Base-by-base conservation (phyloP, 768 basidiomycete species). In the Mycena olivaceomarginata region DNA sequence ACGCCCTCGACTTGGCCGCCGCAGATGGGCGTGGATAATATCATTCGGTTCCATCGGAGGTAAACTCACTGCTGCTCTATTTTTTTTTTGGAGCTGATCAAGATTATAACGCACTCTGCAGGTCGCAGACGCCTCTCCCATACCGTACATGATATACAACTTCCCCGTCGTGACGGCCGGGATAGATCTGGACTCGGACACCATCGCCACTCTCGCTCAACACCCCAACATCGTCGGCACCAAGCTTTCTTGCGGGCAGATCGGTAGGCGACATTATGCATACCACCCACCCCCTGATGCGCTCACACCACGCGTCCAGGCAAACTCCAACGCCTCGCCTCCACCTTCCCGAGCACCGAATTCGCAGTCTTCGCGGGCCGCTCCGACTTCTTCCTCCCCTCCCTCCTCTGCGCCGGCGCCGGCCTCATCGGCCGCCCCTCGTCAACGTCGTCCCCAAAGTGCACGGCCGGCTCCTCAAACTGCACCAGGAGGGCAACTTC, bases 221-320 rank as follows among this genome's bases (percentile, higher is more conserved):
- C 96, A 96, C 82, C 94, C 94, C 8, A 97, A 97, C 85, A 95
- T 96, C 79, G 94, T 97, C 75, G 96, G 96, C 74, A 93, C 91
- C 67, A 97, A 95, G 85, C 89, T 97, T 31, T 97, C 96, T 43
- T 97, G 96, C 82, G 96, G 94, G 6, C 94, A 93, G 80, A 92
- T 97, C 73, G 95, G 96, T 76, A 51, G 56, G 46, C 41, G n/a
- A 16, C 53, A 20, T 15, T 10, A 60, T 31, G 31, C 31, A 31
- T 31, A 31, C 31, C 8, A 40, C 2, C 25, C 31, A 22, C 22
- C 10, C 56, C n/a, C 48, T 53, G 6, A 31, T 4, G 12, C 62
- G 11, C 43, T 45, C 43, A 45, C 43, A 5, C 7, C 15, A 11
- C 20, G 5, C 25, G 56, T 70, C 3, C 74, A 79, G 78, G 78